Conservation (phyloP, 176 grass and related monocot genomes). For the Ensete ventricosum region DNA sequence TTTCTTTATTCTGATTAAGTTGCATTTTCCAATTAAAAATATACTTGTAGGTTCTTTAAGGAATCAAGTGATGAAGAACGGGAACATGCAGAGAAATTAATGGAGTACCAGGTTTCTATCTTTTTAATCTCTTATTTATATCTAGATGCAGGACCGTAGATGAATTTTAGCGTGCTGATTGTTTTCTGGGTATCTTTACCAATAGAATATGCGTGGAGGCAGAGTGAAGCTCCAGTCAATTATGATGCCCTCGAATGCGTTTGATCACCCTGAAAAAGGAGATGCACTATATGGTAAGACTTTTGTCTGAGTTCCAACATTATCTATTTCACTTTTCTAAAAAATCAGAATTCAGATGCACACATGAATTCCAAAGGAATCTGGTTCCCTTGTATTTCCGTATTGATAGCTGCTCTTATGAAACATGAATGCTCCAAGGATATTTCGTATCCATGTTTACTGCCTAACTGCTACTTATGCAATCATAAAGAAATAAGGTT, state of each 20-base stretch:
- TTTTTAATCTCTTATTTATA: neutral
- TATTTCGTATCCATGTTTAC: too few species aligned
- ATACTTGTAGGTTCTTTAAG: constrained; percentile 14
- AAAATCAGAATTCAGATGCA: neutral
- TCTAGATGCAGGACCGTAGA: neutral
- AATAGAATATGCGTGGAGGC: constrained; percentile 25
- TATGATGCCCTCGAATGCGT: constrained; percentile 11
- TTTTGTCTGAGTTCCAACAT: neutral
- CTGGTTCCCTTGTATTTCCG: neutral
- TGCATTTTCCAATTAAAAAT: neutral
- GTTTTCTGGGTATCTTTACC: neutral
- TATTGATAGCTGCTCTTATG: neutral
- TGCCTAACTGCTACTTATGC: too few species aligned
- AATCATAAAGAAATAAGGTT: too few species aligned
- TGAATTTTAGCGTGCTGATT: constrained; percentile 1
- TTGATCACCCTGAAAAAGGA: constrained; percentile 26
- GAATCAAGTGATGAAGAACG: constrained; percentile 19
- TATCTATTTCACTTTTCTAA: neutral
- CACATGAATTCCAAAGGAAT: neutral
- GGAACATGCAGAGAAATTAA: constrained; percentile 7
- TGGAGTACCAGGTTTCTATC: constrained; percentile 7
- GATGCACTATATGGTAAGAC: constrained; percentile 17
- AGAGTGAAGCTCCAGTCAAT: constrained; percentile 21
- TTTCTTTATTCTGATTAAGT: neutral
- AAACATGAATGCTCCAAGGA: too few species aligned